A percentile compares a stretch with the other conserved stretches of the same genome.
Evolutionary conservation across 768 basidiomycete species (phyloP).

Genomic region (Boletus rubescentipes): DNA sequence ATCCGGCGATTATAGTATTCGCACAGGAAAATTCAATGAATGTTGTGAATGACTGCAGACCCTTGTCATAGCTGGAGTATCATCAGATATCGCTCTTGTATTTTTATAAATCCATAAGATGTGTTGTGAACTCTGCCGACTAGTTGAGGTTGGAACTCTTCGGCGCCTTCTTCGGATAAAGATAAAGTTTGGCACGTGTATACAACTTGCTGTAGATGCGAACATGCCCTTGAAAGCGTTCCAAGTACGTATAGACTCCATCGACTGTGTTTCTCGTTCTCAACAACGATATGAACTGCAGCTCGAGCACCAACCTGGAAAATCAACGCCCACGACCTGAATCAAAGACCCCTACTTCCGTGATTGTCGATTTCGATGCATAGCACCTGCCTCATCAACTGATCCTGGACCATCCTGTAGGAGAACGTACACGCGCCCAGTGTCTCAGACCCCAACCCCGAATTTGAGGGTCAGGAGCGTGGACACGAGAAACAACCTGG

Average conservation of each 20-base stretch:
- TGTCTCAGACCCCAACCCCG: background rate
- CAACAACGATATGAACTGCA: background rate
- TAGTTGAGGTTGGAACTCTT: no score
- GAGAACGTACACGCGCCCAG: background rate
- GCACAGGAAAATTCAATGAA: background rate
- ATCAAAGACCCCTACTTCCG: background rate
- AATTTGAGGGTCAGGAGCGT: background rate
- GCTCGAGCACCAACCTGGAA: background rate
- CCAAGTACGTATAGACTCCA: background rate
- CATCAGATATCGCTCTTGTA: no score
- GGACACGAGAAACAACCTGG: no score
- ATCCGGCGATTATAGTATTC: slow-evolving; percentile 1
- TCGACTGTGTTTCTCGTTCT: background rate
- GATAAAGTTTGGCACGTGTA: no score
- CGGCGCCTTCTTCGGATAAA: no score
- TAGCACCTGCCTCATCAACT: background rate
- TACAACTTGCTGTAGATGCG: background rate
- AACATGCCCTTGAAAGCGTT: background rate
- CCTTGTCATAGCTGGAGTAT: no score
- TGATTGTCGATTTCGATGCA: background rate
- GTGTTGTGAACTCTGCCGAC: no score
- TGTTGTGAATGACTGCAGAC: no score
- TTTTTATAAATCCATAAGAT: no score
- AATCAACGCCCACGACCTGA: background rate
- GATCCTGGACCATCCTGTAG: background rate